phyloP scores from a whole-genome alignment of 2,329 filamentous ascomycete species.

The Claviceps cyperi region DNA sequence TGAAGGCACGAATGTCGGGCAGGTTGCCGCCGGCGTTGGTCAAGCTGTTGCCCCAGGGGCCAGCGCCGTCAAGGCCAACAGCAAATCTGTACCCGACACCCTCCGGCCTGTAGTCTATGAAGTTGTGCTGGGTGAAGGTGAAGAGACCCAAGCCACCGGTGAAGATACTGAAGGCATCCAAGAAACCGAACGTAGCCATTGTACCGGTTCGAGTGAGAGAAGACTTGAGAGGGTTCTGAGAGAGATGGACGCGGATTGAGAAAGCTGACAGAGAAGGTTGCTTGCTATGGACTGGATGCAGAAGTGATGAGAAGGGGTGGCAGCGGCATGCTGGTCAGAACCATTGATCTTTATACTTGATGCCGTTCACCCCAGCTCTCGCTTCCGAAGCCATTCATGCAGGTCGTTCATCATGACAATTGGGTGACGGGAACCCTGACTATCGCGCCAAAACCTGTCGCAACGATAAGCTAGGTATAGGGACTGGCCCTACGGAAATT shows the following conservation, averaged over 20 bases:
- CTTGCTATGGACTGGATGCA: neutral
- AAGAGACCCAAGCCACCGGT: neutral
- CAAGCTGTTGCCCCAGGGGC: neutral
- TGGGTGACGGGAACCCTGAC: no score
- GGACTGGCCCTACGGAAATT: no score
- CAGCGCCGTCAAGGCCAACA: neutral
- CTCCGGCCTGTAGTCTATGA: fast-evolving
- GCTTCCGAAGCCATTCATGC: no score
- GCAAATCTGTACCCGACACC: neutral
- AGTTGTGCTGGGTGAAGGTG: neutral
- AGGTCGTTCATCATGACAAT: no score
- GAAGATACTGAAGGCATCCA: neutral
- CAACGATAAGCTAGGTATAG: no score
- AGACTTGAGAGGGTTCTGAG: no score
- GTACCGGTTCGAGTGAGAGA: no score
- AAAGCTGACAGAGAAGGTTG: neutral
- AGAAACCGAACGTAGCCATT: neutral
- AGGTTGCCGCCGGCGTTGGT: neutral
- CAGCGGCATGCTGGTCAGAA: neutral
- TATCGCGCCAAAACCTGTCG: no score
- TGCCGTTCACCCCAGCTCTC: neutral
- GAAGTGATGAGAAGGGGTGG: neutral
- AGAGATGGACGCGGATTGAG: neutral
- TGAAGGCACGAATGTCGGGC: neutral
- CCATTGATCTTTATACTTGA: neutral